These are phyloP conservation scores for Rhynchosporium graminicola DNA, from an alignment of 2,329 filamentous ascomycete genomes.

Conservation along the genomic window DNA sequence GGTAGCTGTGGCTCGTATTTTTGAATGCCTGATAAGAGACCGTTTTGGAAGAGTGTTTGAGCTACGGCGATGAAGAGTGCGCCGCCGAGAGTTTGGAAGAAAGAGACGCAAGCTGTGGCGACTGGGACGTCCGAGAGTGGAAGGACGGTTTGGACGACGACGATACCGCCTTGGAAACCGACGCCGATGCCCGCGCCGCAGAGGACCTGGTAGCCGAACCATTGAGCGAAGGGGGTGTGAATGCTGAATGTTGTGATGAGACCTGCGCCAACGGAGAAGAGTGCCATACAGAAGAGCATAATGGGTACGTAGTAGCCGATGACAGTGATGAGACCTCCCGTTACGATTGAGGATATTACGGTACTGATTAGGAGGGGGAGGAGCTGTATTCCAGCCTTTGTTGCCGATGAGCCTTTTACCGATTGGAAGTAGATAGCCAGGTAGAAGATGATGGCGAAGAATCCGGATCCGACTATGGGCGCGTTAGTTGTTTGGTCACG, in stretches of 20 bases:
- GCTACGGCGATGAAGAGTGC: slow-evolving; percentile 65
- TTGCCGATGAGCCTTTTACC: slow-evolving; percentile 43
- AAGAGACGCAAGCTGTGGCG: slow-evolving; percentile 54
- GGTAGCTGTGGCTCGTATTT: slow-evolving; percentile 49
- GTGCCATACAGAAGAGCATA: slow-evolving; percentile 44
- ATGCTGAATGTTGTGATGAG: slow-evolving; percentile 47
- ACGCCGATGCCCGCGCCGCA: slow-evolving; percentile 33
- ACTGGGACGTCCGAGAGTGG: slow-evolving; percentile 51
- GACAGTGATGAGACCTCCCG: slow-evolving; percentile 43
- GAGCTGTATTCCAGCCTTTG: slow-evolving; percentile 47
- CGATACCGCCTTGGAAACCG: slow-evolving; percentile 32
- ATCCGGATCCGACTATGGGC: slow-evolving; percentile 28
- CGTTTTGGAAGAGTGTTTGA: slow-evolving; percentile 69
- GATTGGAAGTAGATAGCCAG: slow-evolving; percentile 42
- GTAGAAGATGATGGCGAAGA: slow-evolving; percentile 39
- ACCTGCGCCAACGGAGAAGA: slow-evolving; percentile 45
- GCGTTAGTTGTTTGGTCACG: not conserved
- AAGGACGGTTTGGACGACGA: slow-evolving; percentile 52
- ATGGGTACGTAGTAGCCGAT: slow-evolving; percentile 50
- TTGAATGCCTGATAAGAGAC: slow-evolving; percentile 55
- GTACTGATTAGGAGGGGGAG: slow-evolving; percentile 47
- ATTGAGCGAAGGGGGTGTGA: slow-evolving; percentile 47
- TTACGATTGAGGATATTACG: slow-evolving; percentile 45
- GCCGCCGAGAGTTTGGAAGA: slow-evolving; percentile 67
- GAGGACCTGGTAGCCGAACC: slow-evolving; percentile 61